These are phyloP conservation scores for Acidiella bohemica DNA, from an alignment of 495 filamentous ascomycete species.

Conservation along the genomic window DNA sequence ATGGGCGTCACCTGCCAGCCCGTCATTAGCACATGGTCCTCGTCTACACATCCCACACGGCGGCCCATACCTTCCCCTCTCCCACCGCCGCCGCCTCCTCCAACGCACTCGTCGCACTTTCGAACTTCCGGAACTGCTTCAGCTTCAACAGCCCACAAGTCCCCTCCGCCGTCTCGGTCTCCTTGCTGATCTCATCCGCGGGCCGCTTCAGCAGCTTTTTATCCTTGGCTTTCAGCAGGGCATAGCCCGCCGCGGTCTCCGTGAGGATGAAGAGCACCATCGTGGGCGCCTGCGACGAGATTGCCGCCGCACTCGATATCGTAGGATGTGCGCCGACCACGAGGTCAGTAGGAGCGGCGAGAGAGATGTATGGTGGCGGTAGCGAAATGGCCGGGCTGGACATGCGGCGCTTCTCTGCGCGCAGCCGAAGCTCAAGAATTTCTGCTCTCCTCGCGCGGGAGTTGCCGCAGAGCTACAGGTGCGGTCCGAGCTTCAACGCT, in stretches of 20 bases:
- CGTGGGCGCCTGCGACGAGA: conserved; percentile 2
- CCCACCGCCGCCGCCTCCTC: conserved; percentile 78
- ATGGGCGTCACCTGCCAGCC: conserved; percentile 75
- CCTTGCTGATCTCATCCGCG: conserved; percentile 58
- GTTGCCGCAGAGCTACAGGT: too few species aligned
- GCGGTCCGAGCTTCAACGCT: too few species aligned
- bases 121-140: conserved; percentile 94
- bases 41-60: neutral
- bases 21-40: neutral
- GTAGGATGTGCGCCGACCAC: too few species aligned
- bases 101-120: conserved; percentile 72
- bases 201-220: conserved; percentile 90
- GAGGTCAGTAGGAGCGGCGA: too few species aligned
- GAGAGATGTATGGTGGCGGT: too few species aligned
- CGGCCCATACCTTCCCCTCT: conserved; percentile 55
- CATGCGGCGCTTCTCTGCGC: too few species aligned
- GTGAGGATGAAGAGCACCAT: conserved; percentile 42
- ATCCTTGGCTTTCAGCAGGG: conserved; percentile 92
- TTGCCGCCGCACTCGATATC: too few species aligned
- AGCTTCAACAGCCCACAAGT: conserved; percentile 81
- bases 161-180: conserved; percentile 69
- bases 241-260: conserved; percentile 93
- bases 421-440: too few species aligned
- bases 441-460: too few species aligned
- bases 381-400: too few species aligned